Base-by-base conservation (phyloP, 2,329 filamentous ascomycete species). In the Exophiala bonariae region DNA sequence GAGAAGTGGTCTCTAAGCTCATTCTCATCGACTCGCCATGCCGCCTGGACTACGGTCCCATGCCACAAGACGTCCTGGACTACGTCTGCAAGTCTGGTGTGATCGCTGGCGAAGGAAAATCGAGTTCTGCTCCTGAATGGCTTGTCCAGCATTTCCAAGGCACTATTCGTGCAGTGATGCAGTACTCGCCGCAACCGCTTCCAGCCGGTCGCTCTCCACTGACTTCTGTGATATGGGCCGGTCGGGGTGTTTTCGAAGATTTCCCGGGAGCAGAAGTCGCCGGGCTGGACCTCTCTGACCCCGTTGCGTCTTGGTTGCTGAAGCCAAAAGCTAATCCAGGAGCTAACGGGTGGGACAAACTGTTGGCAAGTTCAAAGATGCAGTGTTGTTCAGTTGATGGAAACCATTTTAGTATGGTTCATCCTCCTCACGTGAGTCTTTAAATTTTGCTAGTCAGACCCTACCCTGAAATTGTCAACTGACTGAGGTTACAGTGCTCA, bases 11-110 rank as follows among this genome's bases (percentile, higher is more conserved):
- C 3, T 77, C 80, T 4, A 70, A 78, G 41, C 72, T 87, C 9
- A 72, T 87, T 43, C 72, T 87, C 42, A 79, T 88, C 39, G 85
- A 88, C 59, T 74, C 82, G 0, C 84, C 84, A 0, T 83, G 79
- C 61, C 23, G 23, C 11, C 11, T 26, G 11, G 23, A 26, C 23
- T 26, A 26, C 11, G 23, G 23, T 6, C 84, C 84, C 1, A 71
- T 83, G 47, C 34, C 34, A 10, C 33, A 22, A 31, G 31, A 45
- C 13, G 34, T 26, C 3, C 34, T 39, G 40, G 40, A 42, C 40
- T 34, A 26, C 16, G 19, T 42, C 28, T 26, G 23, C 23, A 26
- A 11, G 6, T 26, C 23, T 26, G 40, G 40, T 2, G 6, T 42
- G 14, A 16, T 42, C 11, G 23, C 26, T 9, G 16, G 22, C 3